phyloP scores from a whole-genome alignment of 441 rosid genomes.

The Adansonia grandidieri region DNA sequence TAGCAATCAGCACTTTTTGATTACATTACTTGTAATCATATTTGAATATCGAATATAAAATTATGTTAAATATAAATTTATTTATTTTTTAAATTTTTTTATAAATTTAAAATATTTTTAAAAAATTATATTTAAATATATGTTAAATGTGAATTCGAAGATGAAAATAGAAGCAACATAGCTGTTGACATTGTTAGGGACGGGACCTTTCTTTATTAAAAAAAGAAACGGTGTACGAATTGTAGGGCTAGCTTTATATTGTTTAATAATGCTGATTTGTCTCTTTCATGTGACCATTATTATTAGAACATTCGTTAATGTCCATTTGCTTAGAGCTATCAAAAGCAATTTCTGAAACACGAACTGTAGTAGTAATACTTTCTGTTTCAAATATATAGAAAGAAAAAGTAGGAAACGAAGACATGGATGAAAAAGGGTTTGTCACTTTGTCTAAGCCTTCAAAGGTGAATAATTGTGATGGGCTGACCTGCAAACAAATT shows the following conservation, averaged over 20 bases:
- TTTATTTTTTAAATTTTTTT: no score
- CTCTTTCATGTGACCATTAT: constrained; percentile 18
- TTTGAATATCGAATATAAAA: no score
- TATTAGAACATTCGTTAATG: neutral
- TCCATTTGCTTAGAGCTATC: neutral
- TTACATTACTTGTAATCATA: no score
- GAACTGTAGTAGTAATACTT: neutral
- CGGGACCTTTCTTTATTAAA: neutral
- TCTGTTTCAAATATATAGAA: neutral
- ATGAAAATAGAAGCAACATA: no score
- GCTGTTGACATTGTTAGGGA: neutral
- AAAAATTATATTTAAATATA: no score
- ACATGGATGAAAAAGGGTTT: neutral
- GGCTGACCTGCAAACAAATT: neutral
- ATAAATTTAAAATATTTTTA: no score
- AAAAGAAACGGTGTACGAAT: neutral
- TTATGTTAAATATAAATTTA: no score
- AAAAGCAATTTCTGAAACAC: neutral
- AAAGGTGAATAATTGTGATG: neutral
- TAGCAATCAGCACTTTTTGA: no score
- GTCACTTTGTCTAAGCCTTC: neutral
- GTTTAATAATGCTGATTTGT: constrained; percentile 9
- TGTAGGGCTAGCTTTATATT: constrained; percentile 2
- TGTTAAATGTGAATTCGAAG: no score
- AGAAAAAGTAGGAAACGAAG: neutral